Evolutionary conservation across 164 flowering plant genomes (phyloP), one percentile per base, ranked within the genome.

Genomic region (Chimonanthus praecox): DNA sequence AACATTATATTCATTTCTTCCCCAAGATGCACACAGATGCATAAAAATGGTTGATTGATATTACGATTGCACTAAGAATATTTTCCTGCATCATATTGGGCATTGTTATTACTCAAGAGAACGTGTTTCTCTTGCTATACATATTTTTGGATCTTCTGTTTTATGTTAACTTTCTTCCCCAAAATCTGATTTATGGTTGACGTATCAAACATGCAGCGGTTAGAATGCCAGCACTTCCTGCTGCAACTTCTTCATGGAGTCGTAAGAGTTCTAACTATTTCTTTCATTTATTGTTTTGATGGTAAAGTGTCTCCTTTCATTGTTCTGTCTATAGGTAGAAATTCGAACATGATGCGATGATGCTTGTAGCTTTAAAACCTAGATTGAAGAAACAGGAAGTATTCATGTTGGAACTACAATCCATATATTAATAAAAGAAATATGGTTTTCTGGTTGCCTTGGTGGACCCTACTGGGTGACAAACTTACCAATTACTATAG

Each of bases 191-290:
- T 64, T 46, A 33, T 15, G 9, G 21, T 47, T 47, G 10, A 47
- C 8, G 16, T 49, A 33, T 48, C 47, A 20, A 60, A 47, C 60
- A 65, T 81, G 84, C 92, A 94, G 99, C 93, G 73, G 77, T 88
- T 79, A 90, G 84, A 75, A 80, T 92, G 78, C 99, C 97, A 58
- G 98, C 97, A 64, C 93, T 92, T 80, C 99, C 99, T 58, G 97
- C 98, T 33, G 98, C 33, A 33, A 33, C 98, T 71, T 86, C 97
- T 64, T 86, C 86, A 62, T 86, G 85, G 72, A 81, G 60, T 49
- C 83, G 98, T 94, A 80, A 83, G 86, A 47, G 18, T 66, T 44
- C 68, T 66, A 44, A 13, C 47, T 33, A 44, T 66, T 44, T 66
- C 10, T 66, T 45, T 63, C 66, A 20, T 63, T 63, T 10, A 54